Evolutionary conservation across 352 stramenopile species (phyloP).

Genomic region (Phytopythium montanum): DNA sequence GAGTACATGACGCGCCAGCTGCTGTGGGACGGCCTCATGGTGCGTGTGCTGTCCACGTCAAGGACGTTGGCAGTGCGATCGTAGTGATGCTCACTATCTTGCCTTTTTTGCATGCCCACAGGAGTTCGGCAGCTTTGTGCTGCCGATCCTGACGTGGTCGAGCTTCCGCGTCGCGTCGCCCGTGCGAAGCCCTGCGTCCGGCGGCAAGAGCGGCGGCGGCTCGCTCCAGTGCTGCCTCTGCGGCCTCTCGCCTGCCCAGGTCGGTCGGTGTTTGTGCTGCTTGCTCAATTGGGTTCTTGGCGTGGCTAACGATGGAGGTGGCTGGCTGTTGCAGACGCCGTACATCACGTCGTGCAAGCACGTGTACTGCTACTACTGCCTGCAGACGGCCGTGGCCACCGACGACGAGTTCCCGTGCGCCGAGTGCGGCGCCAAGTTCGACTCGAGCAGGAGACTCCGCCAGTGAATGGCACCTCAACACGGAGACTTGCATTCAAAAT

Average conservation of each 20-base stretch:
- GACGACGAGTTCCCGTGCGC: slow-evolving; percentile 74
- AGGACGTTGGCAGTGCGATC: background rate
- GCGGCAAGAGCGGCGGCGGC: slow-evolving; percentile 1
- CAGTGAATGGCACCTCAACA: slow-evolving; percentile 11
- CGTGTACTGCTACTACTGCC: slow-evolving; percentile 85
- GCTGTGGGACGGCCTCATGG: slow-evolving; percentile 81
- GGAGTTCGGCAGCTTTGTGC: slow-evolving; percentile 79
- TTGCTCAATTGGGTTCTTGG: too few species aligned
- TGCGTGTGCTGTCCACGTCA: slow-evolving; percentile 14
- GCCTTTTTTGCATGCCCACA: slow-evolving; percentile 13
- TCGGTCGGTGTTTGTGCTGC: slow-evolving; percentile 2
- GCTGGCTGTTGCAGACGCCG: slow-evolving; percentile 41
- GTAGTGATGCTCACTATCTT: background rate
- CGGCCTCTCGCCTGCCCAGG: slow-evolving; percentile 48
- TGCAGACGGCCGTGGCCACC: slow-evolving; percentile 66
- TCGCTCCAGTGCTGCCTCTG: slow-evolving; percentile 61
- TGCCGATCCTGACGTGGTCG: slow-evolving; percentile 72
- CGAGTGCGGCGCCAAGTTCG: slow-evolving; percentile 59
- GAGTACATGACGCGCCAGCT: slow-evolving; percentile 87
- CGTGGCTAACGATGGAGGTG: background rate
- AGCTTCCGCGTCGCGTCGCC: slow-evolving; percentile 22
- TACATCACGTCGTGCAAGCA: slow-evolving; percentile 88
- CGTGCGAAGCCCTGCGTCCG: slow-evolving; percentile 7
- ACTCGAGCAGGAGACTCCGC: slow-evolving; percentile 54
- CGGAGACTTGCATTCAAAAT: too few species aligned